Base-by-base conservation (phyloP, 2,329 filamentous ascomycete genomes). In the Fusarium acutatum region DNA sequence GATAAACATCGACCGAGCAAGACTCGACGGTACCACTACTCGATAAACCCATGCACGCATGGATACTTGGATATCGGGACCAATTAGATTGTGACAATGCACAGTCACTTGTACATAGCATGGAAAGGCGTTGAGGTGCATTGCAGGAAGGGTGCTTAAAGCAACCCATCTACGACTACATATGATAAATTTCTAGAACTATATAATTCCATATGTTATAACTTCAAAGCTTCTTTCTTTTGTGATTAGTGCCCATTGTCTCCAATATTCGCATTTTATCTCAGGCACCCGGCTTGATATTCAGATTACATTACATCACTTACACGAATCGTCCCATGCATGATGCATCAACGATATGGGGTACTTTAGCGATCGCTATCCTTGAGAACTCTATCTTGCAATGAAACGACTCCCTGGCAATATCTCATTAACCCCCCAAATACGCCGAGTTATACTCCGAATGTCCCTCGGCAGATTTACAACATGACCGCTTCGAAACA, bases 101-200 rank as follows among this genome's bases (percentile, higher is more conserved):
- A 71, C 53, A 64, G 69, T 75, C 72, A 78, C 69, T 69, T 77
- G 75, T 78, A 78, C 67, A 78, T 78, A 78, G 63, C 75, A 78
- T 77, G 74, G 74, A 59, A 76, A 76, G 77, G 77, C 77, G 77
- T 78, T 78, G 66, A 58, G 77, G 77, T 77, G 73, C 69, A 73
- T 71, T 78, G 54, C 63, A 57, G 32, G 46, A 67, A 71, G 60
- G 72, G 67, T 78, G 75, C 67, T 52, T 58, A 67, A 30, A 75
- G 74, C 71, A 78, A 77, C 66, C 38, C 50, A 57, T 65, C 68
- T 75, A 73, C 60, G 72, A 74, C 69, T 64, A 67, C 64, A 67
- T 67, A 77, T 75, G 74, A 78, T 74, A 68, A 70, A 74, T 67
- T 67, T 65, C 50, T 75, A 77, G 72, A 78, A 52, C 71, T 60